phyloP scores from a whole-genome alignment of 176 grass and related monocot species.

The Eragrostis curvula region DNA sequence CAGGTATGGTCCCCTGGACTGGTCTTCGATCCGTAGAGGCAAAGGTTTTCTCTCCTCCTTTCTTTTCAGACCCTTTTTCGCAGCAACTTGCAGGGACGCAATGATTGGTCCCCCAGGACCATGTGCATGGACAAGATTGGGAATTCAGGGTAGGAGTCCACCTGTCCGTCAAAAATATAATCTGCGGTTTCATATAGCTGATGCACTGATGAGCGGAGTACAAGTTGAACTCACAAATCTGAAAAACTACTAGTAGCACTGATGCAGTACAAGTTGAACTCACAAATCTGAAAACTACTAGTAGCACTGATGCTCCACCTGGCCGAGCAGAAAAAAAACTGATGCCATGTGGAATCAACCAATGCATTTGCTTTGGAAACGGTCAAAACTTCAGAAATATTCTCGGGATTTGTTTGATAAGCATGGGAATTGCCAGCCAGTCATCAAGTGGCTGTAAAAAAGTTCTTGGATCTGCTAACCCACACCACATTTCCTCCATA shows the following conservation, averaged over 20 bases:
- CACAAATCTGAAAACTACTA: too few relatives aligned
- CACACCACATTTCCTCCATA: neutral
- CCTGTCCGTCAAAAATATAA: neutral
- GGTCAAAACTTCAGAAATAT: neutral
- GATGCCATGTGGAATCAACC: too few relatives aligned
- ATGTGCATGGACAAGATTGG: conserved; percentile 7
- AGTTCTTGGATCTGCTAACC: conserved; percentile 15
- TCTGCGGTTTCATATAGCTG: too few relatives aligned
- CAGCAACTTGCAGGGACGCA: conserved; percentile 10
- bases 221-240: too few relatives aligned
- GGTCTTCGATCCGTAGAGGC: neutral
- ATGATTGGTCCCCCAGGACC: conserved; percentile 27
- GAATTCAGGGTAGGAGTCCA: conserved; percentile 1
- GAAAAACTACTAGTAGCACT: too few relatives aligned
- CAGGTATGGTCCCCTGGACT: neutral
- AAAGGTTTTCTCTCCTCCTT: neutral
- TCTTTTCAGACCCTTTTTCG: neutral
- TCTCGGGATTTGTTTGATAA: neutral
- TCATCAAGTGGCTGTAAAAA: neutral
- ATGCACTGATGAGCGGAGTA: too few relatives aligned
- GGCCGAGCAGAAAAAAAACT: too few relatives aligned
- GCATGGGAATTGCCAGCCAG: conserved; percentile 1
- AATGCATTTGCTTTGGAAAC: neutral
- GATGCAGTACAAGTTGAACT: too few relatives aligned
- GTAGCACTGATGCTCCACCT: too few relatives aligned